Percentiles rank a stretch among this genome's conserved stretches.
Conservation (phyloP, 345 rosid genomes). For the Cochlearia excelsa region DNA sequence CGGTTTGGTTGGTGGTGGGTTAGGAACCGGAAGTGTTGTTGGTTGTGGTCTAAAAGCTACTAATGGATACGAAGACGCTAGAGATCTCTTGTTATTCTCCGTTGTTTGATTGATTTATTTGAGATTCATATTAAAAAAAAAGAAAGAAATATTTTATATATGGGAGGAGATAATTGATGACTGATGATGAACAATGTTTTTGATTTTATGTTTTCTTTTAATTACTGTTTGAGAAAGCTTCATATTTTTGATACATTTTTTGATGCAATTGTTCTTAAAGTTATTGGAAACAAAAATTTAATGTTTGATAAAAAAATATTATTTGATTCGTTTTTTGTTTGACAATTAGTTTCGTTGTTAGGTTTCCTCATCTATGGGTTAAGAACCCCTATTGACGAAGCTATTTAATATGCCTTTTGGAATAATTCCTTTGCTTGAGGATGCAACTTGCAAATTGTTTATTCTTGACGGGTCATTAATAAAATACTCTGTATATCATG, state of each 20-base stretch:
- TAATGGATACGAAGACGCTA: conserved; percentile 22
- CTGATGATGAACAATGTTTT: conserved; percentile 11
- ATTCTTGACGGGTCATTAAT: no score
- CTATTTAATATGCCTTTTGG: no score
- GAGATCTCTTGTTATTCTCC: conserved; percentile 31
- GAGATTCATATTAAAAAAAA: no score
- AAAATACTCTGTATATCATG: no score
- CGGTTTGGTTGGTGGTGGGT: conserved; percentile 26
- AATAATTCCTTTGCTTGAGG: no score
- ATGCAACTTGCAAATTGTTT: no score
- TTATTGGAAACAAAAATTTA: conserved; percentile 6
- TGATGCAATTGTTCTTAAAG: conserved; percentile 7
- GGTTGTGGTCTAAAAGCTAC: conserved; percentile 28
- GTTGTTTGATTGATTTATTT: conserved; percentile 29
- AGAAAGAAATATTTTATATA: background rate
- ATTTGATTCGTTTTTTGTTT: background rate
- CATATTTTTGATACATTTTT: conserved; percentile 20
- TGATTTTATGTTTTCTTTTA: background rate
- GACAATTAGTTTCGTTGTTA: conserved; percentile 13
- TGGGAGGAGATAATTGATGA: conserved; percentile 1
- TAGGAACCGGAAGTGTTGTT: conserved; percentile 26
- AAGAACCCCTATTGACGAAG: conserved; percentile 5
- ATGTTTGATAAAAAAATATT: conserved; percentile 12
- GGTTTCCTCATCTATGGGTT: conserved; percentile 26
- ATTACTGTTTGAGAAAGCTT: conserved; percentile 23